Evolutionary conservation across 257 asterid genomes (phyloP).

Genomic region (Eucommia ulmoides): DNA sequence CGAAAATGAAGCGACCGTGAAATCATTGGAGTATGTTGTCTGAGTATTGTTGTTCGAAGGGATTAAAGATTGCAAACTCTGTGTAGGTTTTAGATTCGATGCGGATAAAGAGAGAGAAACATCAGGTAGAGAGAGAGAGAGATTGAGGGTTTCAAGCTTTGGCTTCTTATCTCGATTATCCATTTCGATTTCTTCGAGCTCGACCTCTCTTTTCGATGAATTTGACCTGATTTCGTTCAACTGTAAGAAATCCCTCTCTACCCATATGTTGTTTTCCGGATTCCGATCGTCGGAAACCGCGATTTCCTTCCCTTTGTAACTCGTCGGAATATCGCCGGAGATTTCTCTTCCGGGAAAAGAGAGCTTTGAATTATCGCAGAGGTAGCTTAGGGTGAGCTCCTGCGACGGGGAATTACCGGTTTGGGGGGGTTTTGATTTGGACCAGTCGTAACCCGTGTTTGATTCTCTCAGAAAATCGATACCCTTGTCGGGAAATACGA

Average conservation of each 20-base stretch:
- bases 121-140: conserved; percentile 67
- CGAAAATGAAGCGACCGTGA: conserved; percentile 66
- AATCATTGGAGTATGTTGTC: conserved; percentile 69
- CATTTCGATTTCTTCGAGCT: conserved; percentile 26
- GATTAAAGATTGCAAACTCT: conserved; percentile 54
- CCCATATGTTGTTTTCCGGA: conserved; percentile 39
- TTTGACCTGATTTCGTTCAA: conserved; percentile 39
- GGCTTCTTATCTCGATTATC: conserved; percentile 64
- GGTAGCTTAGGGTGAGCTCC: conserved; percentile 80
- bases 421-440: conserved; percentile 17
- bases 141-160: conserved; percentile 72
- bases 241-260: conserved; percentile 77
- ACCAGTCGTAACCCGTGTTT: conserved; percentile 33
- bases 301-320: conserved; percentile 68
- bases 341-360: conserved; percentile 34
- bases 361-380: conserved; percentile 56
- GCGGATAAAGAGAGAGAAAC: conserved; percentile 69
- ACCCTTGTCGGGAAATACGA: conserved; percentile 37
- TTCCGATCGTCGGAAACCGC: conserved; percentile 48
- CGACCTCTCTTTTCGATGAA: conserved; percentile 53
- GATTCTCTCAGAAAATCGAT: conserved; percentile 43
- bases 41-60: conserved; percentile 57
- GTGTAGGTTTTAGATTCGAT: conserved; percentile 54
- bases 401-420: conserved; percentile 37
- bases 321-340: conserved; percentile 36